Evolutionary conservation across 1,284 basidiomycete genomes (phyloP).

Genomic region (Pseudozyma flocculosa): DNA sequence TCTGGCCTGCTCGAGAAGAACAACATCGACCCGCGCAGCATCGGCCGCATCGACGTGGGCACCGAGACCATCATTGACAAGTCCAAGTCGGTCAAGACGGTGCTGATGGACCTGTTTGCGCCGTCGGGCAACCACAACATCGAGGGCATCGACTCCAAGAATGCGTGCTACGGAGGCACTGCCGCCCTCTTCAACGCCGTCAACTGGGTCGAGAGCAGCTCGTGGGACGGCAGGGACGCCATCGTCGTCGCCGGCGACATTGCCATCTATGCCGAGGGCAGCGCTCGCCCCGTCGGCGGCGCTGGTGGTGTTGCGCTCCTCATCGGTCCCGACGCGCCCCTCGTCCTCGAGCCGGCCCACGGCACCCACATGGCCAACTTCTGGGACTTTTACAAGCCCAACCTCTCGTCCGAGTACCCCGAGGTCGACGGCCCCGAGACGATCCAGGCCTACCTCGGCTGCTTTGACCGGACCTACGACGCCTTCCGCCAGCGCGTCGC

Average conservation of each 20-base stretch:
- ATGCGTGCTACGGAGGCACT: conserved; percentile 98
- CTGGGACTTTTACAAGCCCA: conserved; percentile 64
- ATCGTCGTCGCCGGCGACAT: conserved; percentile 98
- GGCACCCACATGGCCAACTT: conserved; percentile 97
- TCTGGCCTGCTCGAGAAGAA: conserved; percentile 86
- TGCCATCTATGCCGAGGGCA: conserved; percentile 95
- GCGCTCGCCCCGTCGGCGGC: conserved; percentile 91
- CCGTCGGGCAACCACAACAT: conserved; percentile 91
- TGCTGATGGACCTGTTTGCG: conserved; percentile 96
- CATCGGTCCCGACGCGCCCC: conserved; percentile 91
- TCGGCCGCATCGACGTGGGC: conserved; percentile 95
- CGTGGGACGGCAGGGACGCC: conserved; percentile 98
- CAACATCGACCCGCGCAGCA: conserved; percentile 91
- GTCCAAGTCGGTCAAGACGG: conserved; percentile 97
- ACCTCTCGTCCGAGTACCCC: conserved; percentile 72
- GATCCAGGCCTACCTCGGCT: conserved; percentile 89
- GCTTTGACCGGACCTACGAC: conserved; percentile 85
- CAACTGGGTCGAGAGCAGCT: conserved; percentile 86
- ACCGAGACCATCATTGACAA: conserved; percentile 99
- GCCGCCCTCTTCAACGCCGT: conserved; percentile 96
- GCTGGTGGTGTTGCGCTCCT: conserved; percentile 93
- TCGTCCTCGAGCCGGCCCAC: conserved; percentile 92
- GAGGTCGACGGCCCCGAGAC: conserved; percentile 97
- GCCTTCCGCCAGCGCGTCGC: conserved; percentile 82
- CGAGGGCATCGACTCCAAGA: conserved; percentile 98